phyloP scores from a whole-genome alignment of 2,329 filamentous ascomycete species.

The Arthrobotrys iridis region DNA sequence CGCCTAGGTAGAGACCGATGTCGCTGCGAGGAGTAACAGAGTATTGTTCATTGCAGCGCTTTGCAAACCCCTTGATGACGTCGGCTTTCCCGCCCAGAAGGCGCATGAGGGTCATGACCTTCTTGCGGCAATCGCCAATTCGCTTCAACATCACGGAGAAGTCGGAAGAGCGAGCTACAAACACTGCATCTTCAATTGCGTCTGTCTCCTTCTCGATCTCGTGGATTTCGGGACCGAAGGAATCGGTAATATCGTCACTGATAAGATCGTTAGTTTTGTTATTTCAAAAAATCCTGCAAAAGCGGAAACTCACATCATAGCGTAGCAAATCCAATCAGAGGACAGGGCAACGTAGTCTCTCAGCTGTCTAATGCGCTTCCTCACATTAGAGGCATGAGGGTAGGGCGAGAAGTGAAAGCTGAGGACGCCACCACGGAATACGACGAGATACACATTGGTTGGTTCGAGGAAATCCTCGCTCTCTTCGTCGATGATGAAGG shows the following conservation, averaged over 20 bases:
- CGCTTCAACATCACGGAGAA: conserved; percentile 90
- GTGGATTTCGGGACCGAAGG: conserved; percentile 90
- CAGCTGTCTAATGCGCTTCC: conserved; percentile 88
- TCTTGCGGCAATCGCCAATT: conserved; percentile 93
- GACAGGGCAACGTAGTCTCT: conserved; percentile 92
- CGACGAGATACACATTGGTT: conserved; percentile 96
- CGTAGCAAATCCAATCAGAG: conserved; percentile 98
- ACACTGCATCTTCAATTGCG: conserved; percentile 91
- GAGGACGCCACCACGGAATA: conserved; percentile 93
- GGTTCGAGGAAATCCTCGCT: conserved; percentile 92
- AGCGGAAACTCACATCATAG: conserved; percentile 61
- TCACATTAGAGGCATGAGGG: conserved; percentile 94
- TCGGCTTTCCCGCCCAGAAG: conserved; percentile 96
- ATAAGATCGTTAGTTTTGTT: conserved; percentile 64
- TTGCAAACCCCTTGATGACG: conserved; percentile 98
- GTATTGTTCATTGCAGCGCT: conserved; percentile 98
- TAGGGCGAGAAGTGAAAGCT: conserved; percentile 98
- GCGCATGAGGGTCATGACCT: conserved; percentile 94
- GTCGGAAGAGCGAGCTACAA: conserved; percentile 79
- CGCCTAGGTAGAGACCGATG: conserved; percentile 95
- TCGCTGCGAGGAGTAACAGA: conserved; percentile 93
- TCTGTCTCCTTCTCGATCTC: conserved; percentile 96
- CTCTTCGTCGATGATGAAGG: conserved; percentile 92
- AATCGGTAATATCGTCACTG: conserved; percentile 98
- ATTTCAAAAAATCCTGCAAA: background rate